Base-by-base conservation (phyloP, 176 grass and related monocot genomes). In the Pontederia crassipes region DNA sequence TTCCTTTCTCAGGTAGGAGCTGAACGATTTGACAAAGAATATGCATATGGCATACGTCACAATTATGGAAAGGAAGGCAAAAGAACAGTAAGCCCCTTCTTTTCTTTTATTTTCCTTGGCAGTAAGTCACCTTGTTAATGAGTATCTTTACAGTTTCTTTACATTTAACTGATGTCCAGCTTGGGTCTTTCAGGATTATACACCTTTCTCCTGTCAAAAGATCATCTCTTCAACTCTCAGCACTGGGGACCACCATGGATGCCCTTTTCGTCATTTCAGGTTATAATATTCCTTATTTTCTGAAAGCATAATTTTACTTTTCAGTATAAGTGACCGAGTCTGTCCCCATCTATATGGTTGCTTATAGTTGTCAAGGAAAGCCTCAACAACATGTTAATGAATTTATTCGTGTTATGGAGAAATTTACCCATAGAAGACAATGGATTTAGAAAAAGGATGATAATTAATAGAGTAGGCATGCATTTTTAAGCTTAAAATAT, bases 61-160 rank as follows among this genome's bases (percentile, higher is more conserved):
- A 88, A 88, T 55, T 98, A 98, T 57, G 93, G 93, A 77, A 98
- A 98, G 85, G 87, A 98, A 88, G 93, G 87, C 78, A 98, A 97
- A 68, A 73, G 93, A 50, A 88, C 74, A 8, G 93, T 97, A 91
- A 63, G 75, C 8, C 50, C 65, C 65, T 59, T 52, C 58, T 59
- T 20, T 46, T 49, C 35, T 11, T 14, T 45, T 56, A 48, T 63
- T 32, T 56, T 74, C 47, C 24, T 74, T 47, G 46, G 85, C 74
- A 8, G 87, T 97, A 91, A 63, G 75, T 4, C 50, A 28, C 17
- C 65, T 59, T 48, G 58, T 55, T 40, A 69, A 57, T 48, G 12
- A 47, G 20, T 57, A 9, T 57, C 11, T 47, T 9, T 56, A 10
- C 11, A 69, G 20, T 1, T 47, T 12, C 46, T 10, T 50, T 18